Evolutionary conservation across 257 asterid species (phyloP).

Genomic region (Verbena officinalis): DNA sequence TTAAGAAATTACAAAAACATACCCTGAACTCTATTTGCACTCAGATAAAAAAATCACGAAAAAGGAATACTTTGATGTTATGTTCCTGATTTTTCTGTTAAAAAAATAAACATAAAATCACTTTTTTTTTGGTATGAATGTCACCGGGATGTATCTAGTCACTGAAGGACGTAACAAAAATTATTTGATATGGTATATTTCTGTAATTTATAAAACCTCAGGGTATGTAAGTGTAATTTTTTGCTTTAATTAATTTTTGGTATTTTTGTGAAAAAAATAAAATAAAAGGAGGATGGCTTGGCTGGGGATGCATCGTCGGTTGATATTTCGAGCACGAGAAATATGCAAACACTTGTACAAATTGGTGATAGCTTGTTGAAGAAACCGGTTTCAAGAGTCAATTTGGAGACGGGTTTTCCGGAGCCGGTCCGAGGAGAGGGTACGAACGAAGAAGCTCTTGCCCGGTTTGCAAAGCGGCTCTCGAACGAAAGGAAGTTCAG

Average conservation of each 20-base stretch:
- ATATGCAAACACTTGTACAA: constrained; percentile 49
- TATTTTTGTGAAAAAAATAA: background rate
- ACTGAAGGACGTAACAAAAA: no score
- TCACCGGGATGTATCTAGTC: no score
- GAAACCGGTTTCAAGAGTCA: constrained; percentile 54
- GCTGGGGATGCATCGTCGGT: constrained; percentile 53
- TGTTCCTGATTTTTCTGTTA: no score
- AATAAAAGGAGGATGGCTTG: constrained; percentile 54
- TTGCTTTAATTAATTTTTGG: background rate
- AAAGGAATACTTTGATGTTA: no score
- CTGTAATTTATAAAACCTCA: no score
- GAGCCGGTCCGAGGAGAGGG: constrained; percentile 49
- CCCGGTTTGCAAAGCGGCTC: background rate
- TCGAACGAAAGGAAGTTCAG: background rate
- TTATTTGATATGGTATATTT: no score
- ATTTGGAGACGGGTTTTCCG: constrained; percentile 60
- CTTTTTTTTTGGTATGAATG: no score
- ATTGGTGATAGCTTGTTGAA: constrained; percentile 54
- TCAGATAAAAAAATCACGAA: no score
- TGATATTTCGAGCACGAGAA: constrained; percentile 45
- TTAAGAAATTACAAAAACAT: no score
- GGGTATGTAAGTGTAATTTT: no score
- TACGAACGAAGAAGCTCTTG: constrained; percentile 61
- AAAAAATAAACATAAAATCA: no score
- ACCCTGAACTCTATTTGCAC: no score